phyloP scores from a whole-genome alignment of 2,329 filamentous ascomycete genomes.

The Penicillium corylophilum region DNA sequence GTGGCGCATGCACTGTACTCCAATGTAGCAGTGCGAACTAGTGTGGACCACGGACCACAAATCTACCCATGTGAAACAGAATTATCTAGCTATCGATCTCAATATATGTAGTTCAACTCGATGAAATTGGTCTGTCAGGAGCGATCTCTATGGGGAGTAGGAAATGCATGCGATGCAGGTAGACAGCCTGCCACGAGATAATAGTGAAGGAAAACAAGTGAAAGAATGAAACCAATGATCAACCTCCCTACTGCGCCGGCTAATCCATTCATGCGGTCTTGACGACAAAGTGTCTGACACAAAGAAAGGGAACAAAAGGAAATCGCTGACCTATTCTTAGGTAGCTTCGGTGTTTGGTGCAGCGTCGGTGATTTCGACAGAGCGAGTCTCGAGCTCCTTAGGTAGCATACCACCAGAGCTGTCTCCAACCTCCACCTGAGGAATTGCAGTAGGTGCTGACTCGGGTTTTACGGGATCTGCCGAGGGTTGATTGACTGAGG shows the following conservation, averaged over 20 bases:
- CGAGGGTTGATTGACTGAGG: constrained; percentile 15
- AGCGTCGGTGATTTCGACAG: constrained; percentile 33
- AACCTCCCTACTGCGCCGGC: constrained; percentile 22
- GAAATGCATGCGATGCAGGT: constrained; percentile 8
- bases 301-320: constrained; percentile 1
- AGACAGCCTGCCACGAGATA: constrained; percentile 4
- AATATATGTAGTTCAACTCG: neutral
- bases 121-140: neutral
- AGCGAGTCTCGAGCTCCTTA: constrained; percentile 39
- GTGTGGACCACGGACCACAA: neutral
- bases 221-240: constrained; percentile 6
- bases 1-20: neutral
- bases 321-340: constrained; percentile 19
- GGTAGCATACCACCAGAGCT: constrained; percentile 22
- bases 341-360: constrained; percentile 28
- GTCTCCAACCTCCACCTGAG: constrained; percentile 16
- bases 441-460: constrained; percentile 7
- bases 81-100: neutral
- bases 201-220: neutral
- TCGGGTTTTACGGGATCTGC: constrained; percentile 11
- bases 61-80: neutral
- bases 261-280: constrained; percentile 20
- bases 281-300: neutral
- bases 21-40: neutral
- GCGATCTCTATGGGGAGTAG: neutral